phyloP scores from a whole-genome alignment of 192 early-diverging fungal genomes.

The Borealophlyctis nickersoniae region DNA sequence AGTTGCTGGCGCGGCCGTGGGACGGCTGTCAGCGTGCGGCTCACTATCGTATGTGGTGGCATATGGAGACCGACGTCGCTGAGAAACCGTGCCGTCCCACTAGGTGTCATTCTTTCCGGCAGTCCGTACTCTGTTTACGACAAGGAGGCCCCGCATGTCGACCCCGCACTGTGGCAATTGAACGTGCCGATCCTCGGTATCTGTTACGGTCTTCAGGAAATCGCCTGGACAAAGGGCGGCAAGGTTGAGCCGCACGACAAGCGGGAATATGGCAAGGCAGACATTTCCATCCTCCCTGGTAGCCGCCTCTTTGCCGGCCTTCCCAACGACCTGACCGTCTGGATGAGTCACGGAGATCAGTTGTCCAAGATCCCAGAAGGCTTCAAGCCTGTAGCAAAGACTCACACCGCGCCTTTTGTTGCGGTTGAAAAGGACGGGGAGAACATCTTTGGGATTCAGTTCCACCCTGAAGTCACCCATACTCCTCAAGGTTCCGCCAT shows the following conservation, averaged over 20 bases:
- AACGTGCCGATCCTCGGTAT: slow-evolving; percentile 94
- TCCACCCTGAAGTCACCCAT: slow-evolving; percentile 99
- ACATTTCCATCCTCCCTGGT: slow-evolving; percentile 64
- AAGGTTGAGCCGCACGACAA: slow-evolving; percentile 83
- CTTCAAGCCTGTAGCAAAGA: slow-evolving; percentile 84
- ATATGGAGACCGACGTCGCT: neutral
- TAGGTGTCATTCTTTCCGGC: slow-evolving; percentile 92
- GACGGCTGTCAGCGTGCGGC: no score
- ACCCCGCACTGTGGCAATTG: slow-evolving; percentile 82
- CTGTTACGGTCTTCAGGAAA: slow-evolving; percentile 98
- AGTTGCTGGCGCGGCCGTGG: no score
- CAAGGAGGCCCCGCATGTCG: slow-evolving; percentile 88
- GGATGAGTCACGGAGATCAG: slow-evolving; percentile 99
- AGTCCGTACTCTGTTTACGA: slow-evolving; percentile 97
- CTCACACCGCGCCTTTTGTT: slow-evolving; percentile 83
- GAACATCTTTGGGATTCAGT: slow-evolving; percentile 93
- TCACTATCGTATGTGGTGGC: neutral
- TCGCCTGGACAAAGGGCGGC: slow-evolving; percentile 84
- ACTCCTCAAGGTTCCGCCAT: slow-evolving; percentile 78
- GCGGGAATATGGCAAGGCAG: slow-evolving; percentile 94
- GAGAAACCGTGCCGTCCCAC: slow-evolving; percentile 2
- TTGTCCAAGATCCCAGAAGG: slow-evolving; percentile 72
- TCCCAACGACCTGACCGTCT: slow-evolving; percentile 65
- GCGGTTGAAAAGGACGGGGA: slow-evolving; percentile 80
- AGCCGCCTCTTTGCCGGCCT: slow-evolving; percentile 72